Base-by-base conservation (phyloP, 768 basidiomycete species). In the Tulasnella sp. region DNA sequence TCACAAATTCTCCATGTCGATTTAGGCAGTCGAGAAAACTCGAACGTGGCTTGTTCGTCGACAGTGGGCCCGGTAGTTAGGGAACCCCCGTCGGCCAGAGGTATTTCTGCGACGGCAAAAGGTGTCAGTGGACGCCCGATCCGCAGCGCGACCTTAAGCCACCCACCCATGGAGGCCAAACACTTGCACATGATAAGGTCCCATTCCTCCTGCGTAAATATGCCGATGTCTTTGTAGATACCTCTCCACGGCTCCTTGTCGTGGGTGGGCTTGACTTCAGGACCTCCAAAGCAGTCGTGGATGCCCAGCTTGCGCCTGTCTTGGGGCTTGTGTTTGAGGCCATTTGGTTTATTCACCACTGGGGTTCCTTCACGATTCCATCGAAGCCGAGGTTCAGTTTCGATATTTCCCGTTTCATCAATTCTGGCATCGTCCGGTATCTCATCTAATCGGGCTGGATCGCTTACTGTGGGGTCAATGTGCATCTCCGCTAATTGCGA, bases 41-140 rank as follows among this genome's bases (percentile, higher is more conserved):
- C 86, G 63, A 83, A 84, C 5, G 81, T 76, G 11, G 80, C 82
- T 63, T 81, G 77, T 56, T 71, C 77, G 66, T 91, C 90, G 1
- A 84, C 83, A 51, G 77, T 79, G 2, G 84, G 80, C 5, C 85
- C 85, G 15, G 84, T 86, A 4, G 82, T 82, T 27, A 86, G 70
- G 6, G 83, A 85, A 8, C 55, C 75, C 53, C 77, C 78, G 21
- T 76, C 74, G 6, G 84, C 86, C 50, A 88, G 79, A 36, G 87
- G 83, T 34, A 85, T 80, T 67, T 80, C 83, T 85, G 57, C 4
- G 59, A 21, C 14, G 19, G 41, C 8, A 14, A 15, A 35, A 4
- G 32, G 25, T 12, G 1, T 35, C 19, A 31, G 54, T 19, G 14
- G 6, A 17, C 23, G 21, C 25, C 17, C 23, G 3, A 12, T 23